phyloP scores from a whole-genome alignment of 495 filamentous ascomycete species.

The Trypethelium eluteriae region DNA sequence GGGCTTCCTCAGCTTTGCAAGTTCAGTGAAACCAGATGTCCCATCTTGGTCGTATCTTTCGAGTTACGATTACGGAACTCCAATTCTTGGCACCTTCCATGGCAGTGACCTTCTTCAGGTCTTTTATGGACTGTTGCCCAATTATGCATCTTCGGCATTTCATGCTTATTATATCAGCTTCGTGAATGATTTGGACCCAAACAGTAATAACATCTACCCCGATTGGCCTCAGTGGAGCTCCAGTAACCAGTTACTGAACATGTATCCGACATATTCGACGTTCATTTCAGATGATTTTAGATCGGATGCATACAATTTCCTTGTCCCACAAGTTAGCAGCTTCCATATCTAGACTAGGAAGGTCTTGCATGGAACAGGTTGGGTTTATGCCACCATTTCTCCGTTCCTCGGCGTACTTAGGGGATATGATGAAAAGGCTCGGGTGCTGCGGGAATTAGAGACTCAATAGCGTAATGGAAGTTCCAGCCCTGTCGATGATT shows the following conservation, averaged over 20 bases:
- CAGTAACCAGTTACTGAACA: not conserved
- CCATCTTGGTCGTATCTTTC: conserved; percentile 64
- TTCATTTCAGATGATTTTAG: not conserved
- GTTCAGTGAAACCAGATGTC: conserved; percentile 44
- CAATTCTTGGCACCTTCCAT: conserved; percentile 67
- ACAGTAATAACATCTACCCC: conserved; percentile 5
- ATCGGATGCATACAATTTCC: not conserved
- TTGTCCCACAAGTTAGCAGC: not conserved
- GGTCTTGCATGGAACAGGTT: too few species aligned
- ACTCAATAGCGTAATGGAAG: too few species aligned
- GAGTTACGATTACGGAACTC: conserved; percentile 59
- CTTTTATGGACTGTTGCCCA: not conserved
- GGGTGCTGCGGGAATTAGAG: too few species aligned
- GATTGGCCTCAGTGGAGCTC: not conserved
- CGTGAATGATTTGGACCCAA: conserved; percentile 25
- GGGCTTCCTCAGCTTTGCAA: conserved; percentile 39
- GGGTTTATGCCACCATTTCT: too few species aligned
- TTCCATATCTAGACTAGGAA: not conserved
- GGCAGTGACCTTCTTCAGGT: conserved; percentile 46
- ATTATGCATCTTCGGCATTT: conserved; percentile 13
- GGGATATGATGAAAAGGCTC: too few species aligned
- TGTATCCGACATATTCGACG: not conserved
- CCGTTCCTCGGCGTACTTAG: too few species aligned
- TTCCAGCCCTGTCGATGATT: too few species aligned
- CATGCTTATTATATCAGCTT: conserved; percentile 26